These are phyloP conservation scores for Beauveria asiatica DNA, from an alignment of 2,329 filamentous ascomycete species.

Conservation along the genomic window DNA sequence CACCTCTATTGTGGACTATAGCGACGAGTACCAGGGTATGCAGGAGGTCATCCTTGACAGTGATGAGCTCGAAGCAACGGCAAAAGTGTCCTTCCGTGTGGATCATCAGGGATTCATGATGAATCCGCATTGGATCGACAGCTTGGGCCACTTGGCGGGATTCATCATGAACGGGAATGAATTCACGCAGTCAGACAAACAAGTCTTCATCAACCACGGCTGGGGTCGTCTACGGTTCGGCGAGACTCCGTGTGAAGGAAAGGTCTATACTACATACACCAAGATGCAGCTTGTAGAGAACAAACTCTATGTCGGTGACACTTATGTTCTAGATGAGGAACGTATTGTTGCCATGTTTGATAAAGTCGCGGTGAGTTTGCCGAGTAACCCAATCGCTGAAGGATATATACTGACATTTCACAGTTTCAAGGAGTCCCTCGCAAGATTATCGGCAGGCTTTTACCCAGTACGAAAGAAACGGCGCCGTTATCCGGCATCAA, in stretches of 20 bases:
- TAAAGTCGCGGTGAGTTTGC: background rate
- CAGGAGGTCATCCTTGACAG: constrained; percentile 47
- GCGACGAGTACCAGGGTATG: constrained; percentile 43
- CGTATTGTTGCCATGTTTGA: constrained; percentile 27
- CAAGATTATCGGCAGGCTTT: constrained; percentile 55
- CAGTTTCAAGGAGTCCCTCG: constrained; percentile 59
- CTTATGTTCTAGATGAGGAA: constrained; percentile 46
- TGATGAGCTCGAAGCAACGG: constrained; percentile 33
- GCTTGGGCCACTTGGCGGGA: constrained; percentile 49
- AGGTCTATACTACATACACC: constrained; percentile 47
- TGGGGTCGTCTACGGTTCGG: constrained; percentile 46
- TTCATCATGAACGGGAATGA: constrained; percentile 54
- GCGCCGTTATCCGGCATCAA: background rate
- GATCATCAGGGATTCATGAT: constrained; percentile 41
- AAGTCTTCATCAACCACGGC: constrained; percentile 52
- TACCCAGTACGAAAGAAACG: constrained; percentile 31
- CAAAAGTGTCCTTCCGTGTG: constrained; percentile 39
- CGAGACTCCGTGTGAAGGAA: constrained; percentile 24
- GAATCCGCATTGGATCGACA: constrained; percentile 51
- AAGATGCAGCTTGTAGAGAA: constrained; percentile 44
- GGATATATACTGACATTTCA: background rate
- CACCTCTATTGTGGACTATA: constrained; percentile 44
- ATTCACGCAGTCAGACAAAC: constrained; percentile 36
- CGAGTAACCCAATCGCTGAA: background rate
- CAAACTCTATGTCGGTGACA: constrained; percentile 38